Percentiles rank a stretch among this genome's conserved stretches.
Evolutionary conservation across 2,329 filamentous ascomycete species (phyloP).

Genomic region (Ampelomyces quisqualis): DNA sequence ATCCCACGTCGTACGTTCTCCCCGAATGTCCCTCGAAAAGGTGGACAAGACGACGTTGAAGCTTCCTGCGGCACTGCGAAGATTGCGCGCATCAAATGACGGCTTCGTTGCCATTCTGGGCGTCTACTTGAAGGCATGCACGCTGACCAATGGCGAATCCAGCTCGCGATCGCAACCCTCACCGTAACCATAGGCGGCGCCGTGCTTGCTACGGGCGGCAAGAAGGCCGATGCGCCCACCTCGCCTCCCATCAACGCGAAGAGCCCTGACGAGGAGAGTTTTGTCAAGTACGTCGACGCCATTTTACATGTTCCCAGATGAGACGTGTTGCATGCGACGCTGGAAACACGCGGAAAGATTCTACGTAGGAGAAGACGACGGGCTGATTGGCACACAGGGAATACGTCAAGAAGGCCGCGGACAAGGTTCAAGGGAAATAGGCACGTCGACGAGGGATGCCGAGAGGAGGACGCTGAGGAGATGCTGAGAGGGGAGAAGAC

Average conservation of each 20-base stretch:
- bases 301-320: constrained; percentile 3
- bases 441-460: neutral
- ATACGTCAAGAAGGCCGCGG: constrained; percentile 43
- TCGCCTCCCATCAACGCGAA: constrained; percentile 62
- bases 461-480: too few species aligned
- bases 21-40: constrained; percentile 16
- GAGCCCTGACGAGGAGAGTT: constrained; percentile 68
- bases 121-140: constrained; percentile 13
- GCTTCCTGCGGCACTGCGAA: too few species aligned
- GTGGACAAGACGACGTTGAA: too few species aligned
- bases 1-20: constrained; percentile 53
- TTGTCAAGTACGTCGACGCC: constrained; percentile 59
- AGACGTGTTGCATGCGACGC: neutral
- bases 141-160: constrained; percentile 8
- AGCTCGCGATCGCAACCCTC: constrained; percentile 63
- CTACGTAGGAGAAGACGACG: neutral
- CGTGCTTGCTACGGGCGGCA: constrained; percentile 38
- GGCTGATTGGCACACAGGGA: constrained; percentile 29
- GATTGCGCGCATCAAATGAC: too few species aligned
- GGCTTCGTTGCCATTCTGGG: too few species aligned
- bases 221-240: constrained; percentile 46
- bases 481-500: too few species aligned
- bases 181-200: constrained; percentile 39
- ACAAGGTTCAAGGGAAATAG: constrained; percentile 27
- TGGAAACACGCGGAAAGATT: neutral